Base-by-base conservation (phyloP, 2,329 filamentous ascomycete species). In the Fusarium decemcellulare region DNA sequence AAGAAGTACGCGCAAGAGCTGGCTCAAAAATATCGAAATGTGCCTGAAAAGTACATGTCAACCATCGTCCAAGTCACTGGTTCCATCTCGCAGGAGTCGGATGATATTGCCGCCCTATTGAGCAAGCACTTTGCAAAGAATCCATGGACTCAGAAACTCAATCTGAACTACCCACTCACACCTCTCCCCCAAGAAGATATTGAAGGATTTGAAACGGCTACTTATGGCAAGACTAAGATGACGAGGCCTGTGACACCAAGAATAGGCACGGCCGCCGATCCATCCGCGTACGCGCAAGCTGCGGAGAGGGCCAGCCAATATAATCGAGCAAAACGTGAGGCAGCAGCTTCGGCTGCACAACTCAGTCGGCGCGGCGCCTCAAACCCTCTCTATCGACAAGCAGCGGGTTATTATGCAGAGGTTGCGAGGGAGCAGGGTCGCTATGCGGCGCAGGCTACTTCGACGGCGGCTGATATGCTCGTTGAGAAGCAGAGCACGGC, bases 401-500 rank as follows among this genome's bases (percentile, higher is more conserved):
- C 89, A 1, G 93, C 93, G 9, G 89, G 87, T 0, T 93, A 93
- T 76, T 97, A 97, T 77, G 86, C 90, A 1, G 88, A 93, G 54
- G 83, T 92, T 11, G 92, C 89, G 2, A 89, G 91, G 23, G 90
- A 93, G 48, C 86, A 90, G 61, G 83, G 87, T 6, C 85, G 84
- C 12, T 83, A 83, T 44, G 87, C 90, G 3, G 86, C 87, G 65
- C 82, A 82, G 16, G 86, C 89, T n/a, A 84, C 84, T 16, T 89
- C 90, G n/a, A 84, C 84, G 0, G 90, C 90, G 1, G 93, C 94
- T 2, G 92, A 96, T 73, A 80, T 87, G 0, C 84, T 91, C 5
- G 95, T 95, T 1, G 85, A 90, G 11, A 76, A 81, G 10, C 91
- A 94, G 75, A 95, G 93, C 53, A 86, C 85, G 0, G 63, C 77